These are phyloP conservation scores for Petasospora fabianii DNA, from an alignment of 1,139 yeast species.

Conservation along the genomic window DNA sequence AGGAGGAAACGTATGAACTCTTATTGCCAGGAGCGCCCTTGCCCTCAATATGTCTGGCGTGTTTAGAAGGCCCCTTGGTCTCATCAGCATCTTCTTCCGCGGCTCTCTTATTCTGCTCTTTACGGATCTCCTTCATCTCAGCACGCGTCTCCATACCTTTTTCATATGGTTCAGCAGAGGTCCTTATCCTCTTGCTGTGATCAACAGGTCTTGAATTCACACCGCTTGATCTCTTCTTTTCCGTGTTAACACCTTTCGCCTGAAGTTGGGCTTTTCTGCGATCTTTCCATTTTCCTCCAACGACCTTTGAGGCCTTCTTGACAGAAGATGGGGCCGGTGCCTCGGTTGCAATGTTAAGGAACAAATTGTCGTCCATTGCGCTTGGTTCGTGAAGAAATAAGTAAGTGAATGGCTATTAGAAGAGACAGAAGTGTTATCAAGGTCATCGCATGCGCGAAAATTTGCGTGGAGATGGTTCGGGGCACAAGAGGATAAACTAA, in stretches of 20 bases:
- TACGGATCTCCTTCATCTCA: not conserved
- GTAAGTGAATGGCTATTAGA: not conserved
- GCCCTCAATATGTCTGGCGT: constrained; percentile 25
- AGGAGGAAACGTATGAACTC: constrained; percentile 58
- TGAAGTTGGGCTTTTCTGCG: constrained; percentile 55
- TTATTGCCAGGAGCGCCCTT: constrained; percentile 24
- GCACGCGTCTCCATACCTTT: not conserved
- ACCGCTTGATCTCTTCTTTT: constrained; percentile 11
- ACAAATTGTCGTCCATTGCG: constrained; percentile 55
- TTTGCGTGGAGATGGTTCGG: not conserved
- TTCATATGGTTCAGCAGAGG: not conserved
- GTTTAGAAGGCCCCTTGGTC: constrained; percentile 29
- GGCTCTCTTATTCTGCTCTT: constrained; percentile 10
- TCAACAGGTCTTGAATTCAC: constrained; percentile 9
- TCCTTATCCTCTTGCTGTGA: constrained; percentile 7
- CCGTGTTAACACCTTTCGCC: constrained; percentile 31
- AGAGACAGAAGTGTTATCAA: not conserved
- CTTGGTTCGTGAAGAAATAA: not conserved
- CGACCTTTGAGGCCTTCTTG: constrained; percentile 34
- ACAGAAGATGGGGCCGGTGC: constrained; percentile 18
- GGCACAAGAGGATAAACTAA: too few species aligned
- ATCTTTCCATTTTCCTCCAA: constrained; percentile 81
- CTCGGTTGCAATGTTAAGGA: constrained; percentile 56
- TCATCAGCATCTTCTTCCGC: constrained; percentile 18
- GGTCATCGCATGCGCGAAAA: constrained; percentile 1